phyloP scores from a whole-genome alignment of 108 stramenopile genomes.

The Pseudonitzschia delicatissima region DNA sequence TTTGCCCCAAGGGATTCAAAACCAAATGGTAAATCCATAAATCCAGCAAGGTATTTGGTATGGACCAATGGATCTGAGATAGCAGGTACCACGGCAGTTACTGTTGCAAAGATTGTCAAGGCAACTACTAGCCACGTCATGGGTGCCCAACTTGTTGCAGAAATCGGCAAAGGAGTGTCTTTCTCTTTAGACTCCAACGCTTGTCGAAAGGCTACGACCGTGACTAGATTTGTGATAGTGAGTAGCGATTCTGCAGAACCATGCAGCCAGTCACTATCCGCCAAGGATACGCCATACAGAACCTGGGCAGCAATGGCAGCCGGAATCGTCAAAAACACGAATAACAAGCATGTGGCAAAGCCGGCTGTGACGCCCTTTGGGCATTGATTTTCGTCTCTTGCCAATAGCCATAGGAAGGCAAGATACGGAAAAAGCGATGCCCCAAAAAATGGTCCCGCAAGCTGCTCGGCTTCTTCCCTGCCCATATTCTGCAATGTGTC shows the following conservation, averaged over 20 bases:
- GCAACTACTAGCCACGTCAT: constrained; percentile 63
- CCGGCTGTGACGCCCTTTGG: constrained; percentile 88
- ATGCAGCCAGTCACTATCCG: constrained; percentile 92
- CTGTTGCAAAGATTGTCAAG: constrained; percentile 50
- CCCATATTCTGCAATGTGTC: constrained; percentile 23
- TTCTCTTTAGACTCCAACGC: constrained; percentile 64
- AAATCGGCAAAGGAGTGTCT: constrained; percentile 41
- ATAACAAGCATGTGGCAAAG: constrained; percentile 85
- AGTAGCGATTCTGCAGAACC: constrained; percentile 87
- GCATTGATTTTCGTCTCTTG: constrained; percentile 67
- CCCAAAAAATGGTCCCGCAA: constrained; percentile 88
- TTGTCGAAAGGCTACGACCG: constrained; percentile 80
- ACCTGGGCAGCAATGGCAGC: constrained; percentile 86
- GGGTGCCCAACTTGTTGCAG: constrained; percentile 57
- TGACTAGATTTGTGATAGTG: constrained; percentile 87
- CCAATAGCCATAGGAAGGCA: constrained; percentile 87
- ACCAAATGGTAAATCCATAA: constrained; percentile 61
- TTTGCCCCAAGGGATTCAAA: constrained; percentile 34
- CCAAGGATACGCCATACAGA: constrained; percentile 82
- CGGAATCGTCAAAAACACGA: constrained; percentile 91
- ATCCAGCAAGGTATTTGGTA: constrained; percentile 70
- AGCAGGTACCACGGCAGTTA: constrained; percentile 67
- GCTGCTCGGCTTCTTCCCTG: constrained; percentile 52
- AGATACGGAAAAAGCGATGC: constrained; percentile 89
- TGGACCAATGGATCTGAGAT: constrained; percentile 54